Evolutionary conservation across 1,139 yeast genomes (phyloP).

Genomic region (Sugiyamaella novakii): DNA sequence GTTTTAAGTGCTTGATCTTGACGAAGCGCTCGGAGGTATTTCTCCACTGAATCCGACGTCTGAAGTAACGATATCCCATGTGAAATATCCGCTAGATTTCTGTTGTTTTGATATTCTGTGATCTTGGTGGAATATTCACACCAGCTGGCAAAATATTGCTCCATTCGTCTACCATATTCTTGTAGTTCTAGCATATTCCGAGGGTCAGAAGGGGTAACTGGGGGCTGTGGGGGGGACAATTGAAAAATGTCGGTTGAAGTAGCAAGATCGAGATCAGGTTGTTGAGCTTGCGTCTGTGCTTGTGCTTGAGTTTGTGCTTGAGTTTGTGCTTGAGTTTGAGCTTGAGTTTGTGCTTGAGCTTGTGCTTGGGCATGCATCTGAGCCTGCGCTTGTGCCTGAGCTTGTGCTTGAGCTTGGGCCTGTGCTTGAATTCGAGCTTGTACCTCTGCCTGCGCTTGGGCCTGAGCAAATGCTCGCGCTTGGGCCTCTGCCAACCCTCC

Average conservation of each 20-base stretch:
- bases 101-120: constrained; percentile 34
- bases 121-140: constrained; percentile 34
- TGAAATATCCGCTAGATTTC: constrained; percentile 36
- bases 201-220: constrained; percentile 9
- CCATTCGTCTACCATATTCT: constrained; percentile 26
- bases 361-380: neutral
- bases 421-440: constrained; percentile 17
- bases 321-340: neutral
- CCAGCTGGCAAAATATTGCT: constrained; percentile 34
- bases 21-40: constrained; percentile 37
- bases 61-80: constrained; percentile 31
- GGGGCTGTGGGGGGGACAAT: constrained; percentile 18
- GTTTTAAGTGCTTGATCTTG: constrained; percentile 36
- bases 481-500: neutral
- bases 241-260: constrained; percentile 7
- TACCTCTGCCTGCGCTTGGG: constrained; percentile 4
- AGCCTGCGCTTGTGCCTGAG: constrained; percentile 19
- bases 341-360: constrained; percentile 7
- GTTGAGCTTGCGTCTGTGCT: neutral
- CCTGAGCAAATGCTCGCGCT: neutral
- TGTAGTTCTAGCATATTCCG: constrained; percentile 17
- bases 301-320: neutral
- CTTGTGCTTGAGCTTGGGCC: constrained; percentile 20
- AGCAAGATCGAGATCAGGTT: constrained; percentile 14
- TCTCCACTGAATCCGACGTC: constrained; percentile 27